Evolutionary conservation across 2,329 filamentous ascomycete genomes (phyloP).

Genomic region (Zelopaecilomyces penicillatus): DNA sequence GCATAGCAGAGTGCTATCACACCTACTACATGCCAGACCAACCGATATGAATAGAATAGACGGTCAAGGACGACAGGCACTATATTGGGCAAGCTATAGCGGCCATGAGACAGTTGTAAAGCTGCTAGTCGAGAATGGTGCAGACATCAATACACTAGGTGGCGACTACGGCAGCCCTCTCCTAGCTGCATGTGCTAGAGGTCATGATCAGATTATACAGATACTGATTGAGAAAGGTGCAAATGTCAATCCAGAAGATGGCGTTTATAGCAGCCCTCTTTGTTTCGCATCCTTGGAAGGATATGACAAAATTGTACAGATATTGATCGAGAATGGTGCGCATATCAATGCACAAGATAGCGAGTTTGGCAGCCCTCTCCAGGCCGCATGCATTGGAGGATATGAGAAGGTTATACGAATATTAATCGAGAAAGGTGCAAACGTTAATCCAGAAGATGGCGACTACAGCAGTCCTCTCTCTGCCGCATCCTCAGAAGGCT

Average conservation of each 20-base stretch:
- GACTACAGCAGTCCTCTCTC: background rate
- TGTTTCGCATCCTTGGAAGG: background rate
- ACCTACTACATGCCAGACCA: background rate
- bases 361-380: background rate
- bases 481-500: background rate
- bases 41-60: background rate
- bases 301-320: background rate
- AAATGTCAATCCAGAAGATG: background rate
- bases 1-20: conserved; percentile 6
- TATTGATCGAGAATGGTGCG: conserved; percentile 1
- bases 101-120: conserved; percentile 9
- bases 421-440: background rate
- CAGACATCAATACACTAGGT: conserved; percentile 4
- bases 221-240: background rate
- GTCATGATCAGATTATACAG: conserved; percentile 8
- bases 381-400: background rate
- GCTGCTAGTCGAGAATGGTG: conserved; percentile 8
- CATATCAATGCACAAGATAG: background rate
- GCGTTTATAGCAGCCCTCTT: background rate
- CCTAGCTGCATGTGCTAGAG: conserved; percentile 1
- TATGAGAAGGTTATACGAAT: background rate
- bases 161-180: conserved; percentile 1
- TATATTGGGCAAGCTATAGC: background rate
- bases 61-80: background rate
- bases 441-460: background rate